Base-by-base conservation (phyloP, 352 stramenopile species). In the Globisporangium mamillatum region DNA sequence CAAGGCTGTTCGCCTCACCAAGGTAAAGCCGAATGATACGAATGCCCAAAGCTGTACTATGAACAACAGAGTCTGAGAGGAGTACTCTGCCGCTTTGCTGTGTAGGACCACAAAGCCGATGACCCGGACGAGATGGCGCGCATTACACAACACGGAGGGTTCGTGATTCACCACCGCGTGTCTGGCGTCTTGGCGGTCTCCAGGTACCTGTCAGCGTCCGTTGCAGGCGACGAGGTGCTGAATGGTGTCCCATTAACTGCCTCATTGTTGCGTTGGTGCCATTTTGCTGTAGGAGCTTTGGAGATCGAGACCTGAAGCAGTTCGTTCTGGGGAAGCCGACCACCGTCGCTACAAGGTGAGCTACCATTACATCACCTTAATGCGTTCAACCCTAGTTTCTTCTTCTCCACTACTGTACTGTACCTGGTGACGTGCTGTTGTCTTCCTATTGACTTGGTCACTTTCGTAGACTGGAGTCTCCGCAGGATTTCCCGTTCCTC, bases 121-220 rank as follows among this genome's bases (percentile, higher is more conserved):
- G 76, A 90, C 46, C 74, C 70, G 0, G 64, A 79, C 0, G 87
- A 95, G 62, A 69, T 80, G 22, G 73, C 82, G 18, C 81, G 87
- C 16, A 86, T 95, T 38, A 72, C 77, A 55, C 67, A 83, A 4
- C 63, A 74, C 1, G 87, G 87, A 32, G 87, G 87, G 14, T 93
- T 95, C 58, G 79, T 95, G 57, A 74, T 90, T 52, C 78, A 92
- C 41, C 68, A 89, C 41, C 83, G 87, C 34, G 84, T 92, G 57
- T 84, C 80, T 20, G 87, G 85, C 5, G 79, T 93, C 22, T 73
- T 94, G 25, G 87, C 87, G 20, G 84, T 94, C 10, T 80, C 87
- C 18, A 75, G 87, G 87, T 94, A 78, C 63, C 7, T 48, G 6
- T 24, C 41, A 18, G 16, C 12, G 16, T 38, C 27, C 5, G 10